These are phyloP conservation scores for Berkeleyomyces basicola DNA, from an alignment of 2,329 filamentous ascomycete genomes.

Conservation along the genomic window DNA sequence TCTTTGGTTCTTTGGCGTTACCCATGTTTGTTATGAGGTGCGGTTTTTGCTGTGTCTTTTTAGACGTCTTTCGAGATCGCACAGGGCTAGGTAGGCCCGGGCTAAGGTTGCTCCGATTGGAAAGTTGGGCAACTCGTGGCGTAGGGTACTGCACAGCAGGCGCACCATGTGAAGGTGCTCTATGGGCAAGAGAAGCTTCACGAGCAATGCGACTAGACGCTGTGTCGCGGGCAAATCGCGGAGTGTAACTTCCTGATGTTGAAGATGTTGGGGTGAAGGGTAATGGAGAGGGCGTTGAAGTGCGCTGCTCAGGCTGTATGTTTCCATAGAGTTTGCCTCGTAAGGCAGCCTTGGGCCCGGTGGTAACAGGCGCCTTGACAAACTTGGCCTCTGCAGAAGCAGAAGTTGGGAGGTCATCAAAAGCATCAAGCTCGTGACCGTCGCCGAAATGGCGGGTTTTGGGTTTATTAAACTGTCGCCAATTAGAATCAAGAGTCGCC, in stretches of 20 bases:
- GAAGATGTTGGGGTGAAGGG: conserved; percentile 46
- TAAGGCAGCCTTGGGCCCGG: conserved; percentile 46
- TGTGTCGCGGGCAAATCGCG: conserved; percentile 49
- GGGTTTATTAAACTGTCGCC: conserved; percentile 15
- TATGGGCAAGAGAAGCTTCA: conserved; percentile 44
- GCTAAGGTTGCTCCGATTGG: conserved; percentile 31
- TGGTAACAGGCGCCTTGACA: conserved; percentile 59
- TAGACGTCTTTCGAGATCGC: conserved; percentile 40
- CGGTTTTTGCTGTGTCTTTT: conserved; percentile 53
- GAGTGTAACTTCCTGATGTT: conserved; percentile 30
- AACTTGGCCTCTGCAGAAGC: conserved; percentile 65
- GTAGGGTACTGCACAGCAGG: conserved; percentile 31
- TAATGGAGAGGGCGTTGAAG: conserved; percentile 34
- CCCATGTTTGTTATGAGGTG: conserved; percentile 77
- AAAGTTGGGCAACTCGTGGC: conserved; percentile 38
- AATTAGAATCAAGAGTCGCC: conserved; percentile 14
- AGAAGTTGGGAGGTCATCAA: conserved; percentile 89
- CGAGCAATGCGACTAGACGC: conserved; percentile 48
- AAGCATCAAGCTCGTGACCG: conserved; percentile 78
- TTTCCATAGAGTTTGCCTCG: conserved; percentile 42
- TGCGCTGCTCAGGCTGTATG: conserved; percentile 33
- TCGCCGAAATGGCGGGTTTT: conserved; percentile 52
- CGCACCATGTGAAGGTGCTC: conserved; percentile 36
- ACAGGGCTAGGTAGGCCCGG: conserved; percentile 28
- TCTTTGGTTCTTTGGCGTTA: conserved; percentile 58